Base-by-base conservation (phyloP, 139 green algal genomes). In the Coccomyxa sp. region DNA sequence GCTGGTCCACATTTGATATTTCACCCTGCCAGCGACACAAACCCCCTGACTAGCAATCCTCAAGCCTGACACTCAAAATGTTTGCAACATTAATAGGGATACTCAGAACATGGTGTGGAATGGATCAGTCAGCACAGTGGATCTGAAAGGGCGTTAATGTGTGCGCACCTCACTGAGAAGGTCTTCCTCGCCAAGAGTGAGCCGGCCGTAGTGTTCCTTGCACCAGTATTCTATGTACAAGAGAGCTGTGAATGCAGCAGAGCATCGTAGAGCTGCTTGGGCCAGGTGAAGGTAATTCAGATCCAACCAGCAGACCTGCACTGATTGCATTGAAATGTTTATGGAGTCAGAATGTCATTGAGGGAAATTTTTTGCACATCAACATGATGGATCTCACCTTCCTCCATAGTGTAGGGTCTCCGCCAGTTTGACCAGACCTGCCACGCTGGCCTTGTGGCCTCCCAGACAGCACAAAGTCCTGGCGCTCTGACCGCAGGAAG, bases 161-260 rank as follows among this genome's bases (percentile, higher is more conserved):
- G 63, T 60, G 58, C 30, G 4, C 14, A 58, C 76, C 71, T 31
- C 23, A 32, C 27, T 63, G n/a, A 83, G 74, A 14, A 58, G 67
- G 31, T 77, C 27, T 16, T 45, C 71, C 14, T 77, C n/a, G 23
- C 27, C 23, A 30, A 77, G 71, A 18, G 71, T 80, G 21, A 92
- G 87, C 14, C 79, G 60, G 58, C 88, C 90, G 45, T 87, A 85
- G 71, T 81, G 78, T 38, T 84, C 79, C 82, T 97, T 89, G 27
- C 89, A 90, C 91, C 93, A 96, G 57, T 91, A 81, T 79, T 95
- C 90, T 0, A 92, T 76, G 80, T 96, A 97, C 14, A 98, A 80
- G 18, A 98, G 85, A 0, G 93, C 92, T 13, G 89, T 95, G 81
- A 96, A 93, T 82, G 88, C 85, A 11, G 92, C 91, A 13, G 84